These are phyloP conservation scores for Pyracantha coccinea DNA, from an alignment of 331 rosid genomes.

Conservation along the genomic window DNA sequence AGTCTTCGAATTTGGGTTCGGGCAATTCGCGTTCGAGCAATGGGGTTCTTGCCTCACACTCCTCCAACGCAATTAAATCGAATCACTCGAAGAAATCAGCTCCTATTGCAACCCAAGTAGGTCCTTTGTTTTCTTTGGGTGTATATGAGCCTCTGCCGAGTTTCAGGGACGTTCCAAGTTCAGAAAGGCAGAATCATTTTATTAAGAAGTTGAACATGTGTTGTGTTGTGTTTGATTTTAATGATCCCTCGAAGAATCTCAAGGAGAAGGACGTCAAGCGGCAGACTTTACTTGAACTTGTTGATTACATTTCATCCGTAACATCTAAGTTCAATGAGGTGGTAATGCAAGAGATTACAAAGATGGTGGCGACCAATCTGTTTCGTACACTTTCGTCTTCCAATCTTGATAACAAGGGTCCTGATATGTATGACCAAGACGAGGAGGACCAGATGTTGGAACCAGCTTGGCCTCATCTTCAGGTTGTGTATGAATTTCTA, in stretches of 20 bases:
- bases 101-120: slow-evolving; percentile 21
- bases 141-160: slow-evolving; percentile 57
- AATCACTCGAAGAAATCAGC: slow-evolving; percentile 35
- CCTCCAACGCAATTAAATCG: slow-evolving; percentile 10
- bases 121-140: slow-evolving; percentile 14
- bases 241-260: slow-evolving; percentile 49
- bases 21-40: slow-evolving; percentile 29
- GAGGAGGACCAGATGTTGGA: slow-evolving; percentile 73
- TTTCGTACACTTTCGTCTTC: slow-evolving; percentile 48
- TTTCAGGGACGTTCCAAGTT: slow-evolving; percentile 49
- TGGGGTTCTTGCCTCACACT: slow-evolving; percentile 25
- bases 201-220: slow-evolving; percentile 58
- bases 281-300: slow-evolving; percentile 63
- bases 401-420: slow-evolving; percentile 36
- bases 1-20: slow-evolving; percentile 22
- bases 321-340: slow-evolving; percentile 52
- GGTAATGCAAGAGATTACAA: slow-evolving; percentile 53
- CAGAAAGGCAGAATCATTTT: slow-evolving; percentile 57
- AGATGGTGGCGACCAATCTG: slow-evolving; percentile 58
- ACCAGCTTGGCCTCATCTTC: slow-evolving; percentile 79
- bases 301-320: slow-evolving; percentile 51
- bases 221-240: slow-evolving; percentile 57
- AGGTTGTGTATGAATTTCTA: slow-evolving; percentile 61
- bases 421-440: slow-evolving; percentile 50
- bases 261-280: slow-evolving; percentile 63